Conservation (phyloP, 345 rosid species). For the Gossypium herbaceum region DNA sequence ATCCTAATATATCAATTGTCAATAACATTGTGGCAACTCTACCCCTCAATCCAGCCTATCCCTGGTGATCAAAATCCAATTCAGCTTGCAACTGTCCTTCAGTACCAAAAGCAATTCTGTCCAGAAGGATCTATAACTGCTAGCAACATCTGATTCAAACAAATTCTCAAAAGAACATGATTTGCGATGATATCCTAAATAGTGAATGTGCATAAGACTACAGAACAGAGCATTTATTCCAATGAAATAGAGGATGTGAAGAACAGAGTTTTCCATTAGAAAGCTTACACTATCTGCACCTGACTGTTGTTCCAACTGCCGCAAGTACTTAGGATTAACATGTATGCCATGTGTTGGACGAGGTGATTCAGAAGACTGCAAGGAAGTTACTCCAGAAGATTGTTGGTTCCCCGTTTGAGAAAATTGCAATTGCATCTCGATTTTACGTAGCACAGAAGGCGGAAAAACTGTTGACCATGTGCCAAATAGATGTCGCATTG, state of each 20-base stretch:
- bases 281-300: conserved; percentile 65
- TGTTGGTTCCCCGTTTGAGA: conserved; percentile 47
- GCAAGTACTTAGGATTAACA: conserved; percentile 94
- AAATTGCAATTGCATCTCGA: conserved; percentile 64
- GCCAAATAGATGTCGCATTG: conserved; percentile 94
- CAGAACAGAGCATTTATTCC: background rate
- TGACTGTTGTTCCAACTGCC: conserved; percentile 70
- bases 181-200: background rate
- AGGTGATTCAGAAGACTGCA: conserved; percentile 63
- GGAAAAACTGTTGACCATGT: conserved; percentile 95
- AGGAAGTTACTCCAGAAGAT: conserved; percentile 40
- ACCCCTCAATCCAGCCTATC: background rate
- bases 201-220: background rate
- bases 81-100: background rate
- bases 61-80: background rate
- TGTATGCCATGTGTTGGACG: conserved; percentile 88
- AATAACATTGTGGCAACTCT: background rate
- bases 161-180: background rate
- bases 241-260: background rate
- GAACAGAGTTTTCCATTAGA: conserved; percentile 9
- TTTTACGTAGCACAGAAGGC: conserved; percentile 56
- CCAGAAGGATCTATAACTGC: background rate
- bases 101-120: background rate
- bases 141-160: conserved; percentile 1
- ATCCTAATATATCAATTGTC: background rate